Conservation (phyloP, 2,329 filamentous ascomycete species). For the Cladophialophora bantiana region DNA sequence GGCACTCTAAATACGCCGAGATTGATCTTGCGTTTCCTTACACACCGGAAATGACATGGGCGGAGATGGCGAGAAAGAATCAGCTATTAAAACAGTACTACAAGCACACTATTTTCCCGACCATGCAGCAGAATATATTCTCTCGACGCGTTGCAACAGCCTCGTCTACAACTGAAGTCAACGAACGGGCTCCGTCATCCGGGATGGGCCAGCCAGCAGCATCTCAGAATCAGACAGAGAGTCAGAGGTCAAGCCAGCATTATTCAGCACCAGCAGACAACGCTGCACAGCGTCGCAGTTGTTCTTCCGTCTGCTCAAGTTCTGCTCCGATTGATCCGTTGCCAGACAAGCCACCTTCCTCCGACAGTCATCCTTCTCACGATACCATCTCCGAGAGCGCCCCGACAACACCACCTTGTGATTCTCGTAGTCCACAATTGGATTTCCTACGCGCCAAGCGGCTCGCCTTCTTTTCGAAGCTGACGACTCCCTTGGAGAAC, state of each 20-base stretch:
- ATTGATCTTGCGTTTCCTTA: constrained; percentile 33
- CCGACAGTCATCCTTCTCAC: constrained; percentile 15
- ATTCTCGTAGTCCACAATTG: constrained; percentile 12
- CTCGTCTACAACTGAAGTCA: neutral
- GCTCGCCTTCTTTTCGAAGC: constrained; percentile 35
- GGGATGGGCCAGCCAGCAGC: neutral
- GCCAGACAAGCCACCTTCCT: neutral
- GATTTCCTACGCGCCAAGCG: constrained; percentile 35
- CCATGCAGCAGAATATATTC: neutral
- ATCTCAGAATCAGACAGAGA: neutral
- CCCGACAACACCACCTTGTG: neutral
- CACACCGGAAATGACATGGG: constrained; percentile 30
- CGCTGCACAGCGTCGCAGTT: neutral
- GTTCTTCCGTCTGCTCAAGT: constrained; percentile 1
- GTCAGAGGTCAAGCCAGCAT: neutral
- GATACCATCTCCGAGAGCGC: neutral
- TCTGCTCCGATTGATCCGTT: neutral
- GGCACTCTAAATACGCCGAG: constrained; percentile 3
- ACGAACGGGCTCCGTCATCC: constrained; percentile 1
- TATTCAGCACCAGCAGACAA: neutral
- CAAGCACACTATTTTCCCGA: constrained; percentile 3
- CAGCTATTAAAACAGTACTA: constrained; percentile 28
- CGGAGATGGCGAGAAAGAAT: constrained; percentile 30
- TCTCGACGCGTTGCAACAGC: neutral
- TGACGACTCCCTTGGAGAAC: constrained; percentile 3